Evolutionary conservation across 2,329 filamentous ascomycete species (phyloP).

Genomic region (Epichloe sp.): DNA sequence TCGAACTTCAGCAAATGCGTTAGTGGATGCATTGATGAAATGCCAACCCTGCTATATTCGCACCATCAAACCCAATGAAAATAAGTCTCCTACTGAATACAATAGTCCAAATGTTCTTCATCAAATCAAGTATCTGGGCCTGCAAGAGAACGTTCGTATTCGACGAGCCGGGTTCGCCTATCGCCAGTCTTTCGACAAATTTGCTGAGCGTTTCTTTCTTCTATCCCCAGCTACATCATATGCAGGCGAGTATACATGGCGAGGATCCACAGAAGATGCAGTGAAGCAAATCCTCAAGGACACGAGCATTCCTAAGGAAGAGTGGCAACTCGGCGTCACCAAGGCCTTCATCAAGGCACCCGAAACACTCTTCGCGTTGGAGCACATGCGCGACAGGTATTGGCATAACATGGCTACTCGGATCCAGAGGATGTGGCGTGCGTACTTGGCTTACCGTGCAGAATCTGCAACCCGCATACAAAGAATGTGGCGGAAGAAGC

Average conservation of each 20-base stretch:
- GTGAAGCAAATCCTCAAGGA: slow-evolving; percentile 91
- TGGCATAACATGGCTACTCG: slow-evolving; percentile 99
- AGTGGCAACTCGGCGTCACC: slow-evolving; percentile 92
- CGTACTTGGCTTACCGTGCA: slow-evolving; percentile 81
- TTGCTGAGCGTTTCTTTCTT: slow-evolving; percentile 93
- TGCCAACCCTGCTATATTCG: slow-evolving; percentile 95
- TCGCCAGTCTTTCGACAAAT: slow-evolving; percentile 94
- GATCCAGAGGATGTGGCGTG: slow-evolving; percentile 94
- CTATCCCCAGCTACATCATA: slow-evolving; percentile 91
- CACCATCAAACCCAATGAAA: slow-evolving; percentile 98
- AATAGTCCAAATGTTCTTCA: slow-evolving; percentile 86
- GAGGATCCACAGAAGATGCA: slow-evolving; percentile 73
- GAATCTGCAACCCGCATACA: slow-evolving; percentile 93
- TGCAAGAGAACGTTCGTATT: slow-evolving; percentile 99
- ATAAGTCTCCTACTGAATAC: slow-evolving; percentile 90
- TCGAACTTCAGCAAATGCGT: slow-evolving; percentile 82
- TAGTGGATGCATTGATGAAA: slow-evolving; percentile 94
- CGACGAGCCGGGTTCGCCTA: slow-evolving; percentile 93
- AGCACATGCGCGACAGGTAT: slow-evolving; percentile 95
- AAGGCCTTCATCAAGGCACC: slow-evolving; percentile 98
- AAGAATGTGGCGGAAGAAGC: slow-evolving; percentile 88
- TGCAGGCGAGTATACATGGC: slow-evolving; percentile 94
- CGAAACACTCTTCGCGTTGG: slow-evolving; percentile 88
- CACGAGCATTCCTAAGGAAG: slow-evolving; percentile 85
- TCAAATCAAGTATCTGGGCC: slow-evolving; percentile 96